Percentiles rank a stretch among this genome's conserved stretches.
phyloP scores from a whole-genome alignment of 2,329 filamentous ascomycete species.

The Claviceps maximensis region DNA sequence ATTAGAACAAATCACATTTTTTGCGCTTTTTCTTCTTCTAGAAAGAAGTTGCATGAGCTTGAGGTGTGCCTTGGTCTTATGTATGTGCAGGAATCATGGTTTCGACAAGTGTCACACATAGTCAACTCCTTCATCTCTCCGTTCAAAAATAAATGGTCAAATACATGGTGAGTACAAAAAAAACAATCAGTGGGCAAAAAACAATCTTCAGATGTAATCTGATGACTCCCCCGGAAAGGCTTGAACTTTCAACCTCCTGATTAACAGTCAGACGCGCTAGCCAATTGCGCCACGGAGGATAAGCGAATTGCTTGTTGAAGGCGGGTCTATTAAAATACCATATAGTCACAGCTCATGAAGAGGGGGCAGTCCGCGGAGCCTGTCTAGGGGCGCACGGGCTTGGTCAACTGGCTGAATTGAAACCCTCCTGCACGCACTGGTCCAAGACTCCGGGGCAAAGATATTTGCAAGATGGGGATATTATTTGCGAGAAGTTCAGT shows the following conservation, averaged over 20 bases:
- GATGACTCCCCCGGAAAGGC: background rate
- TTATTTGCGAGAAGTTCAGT: too few species aligned
- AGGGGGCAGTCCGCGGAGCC: too few species aligned
- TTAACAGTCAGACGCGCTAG: slow-evolving; percentile 50
- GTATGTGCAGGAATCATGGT: too few species aligned
- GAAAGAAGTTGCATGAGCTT: background rate
- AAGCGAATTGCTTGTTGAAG: background rate
- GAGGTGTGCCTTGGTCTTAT: background rate
- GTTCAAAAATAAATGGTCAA: background rate
- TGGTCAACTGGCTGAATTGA: too few species aligned
- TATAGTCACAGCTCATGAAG: too few species aligned
- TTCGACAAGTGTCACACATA: background rate
- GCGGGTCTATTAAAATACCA: too few species aligned
- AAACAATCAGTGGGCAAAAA: background rate
- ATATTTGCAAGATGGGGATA: too few species aligned
- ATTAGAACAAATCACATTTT: background rate
- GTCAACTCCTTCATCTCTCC: background rate
- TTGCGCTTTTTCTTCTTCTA: background rate
- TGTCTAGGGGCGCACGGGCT: too few species aligned
- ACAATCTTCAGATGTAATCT: background rate
- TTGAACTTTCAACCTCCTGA: slow-evolving; percentile 13
- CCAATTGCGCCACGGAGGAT: slow-evolving; percentile 34
- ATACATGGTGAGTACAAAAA: background rate
- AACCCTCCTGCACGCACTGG: background rate
- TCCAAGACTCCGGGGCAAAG: too few species aligned